These are phyloP conservation scores for Blastomyces parvus DNA, from an alignment of 2,329 filamentous ascomycete genomes.

Conservation along the genomic window DNA sequence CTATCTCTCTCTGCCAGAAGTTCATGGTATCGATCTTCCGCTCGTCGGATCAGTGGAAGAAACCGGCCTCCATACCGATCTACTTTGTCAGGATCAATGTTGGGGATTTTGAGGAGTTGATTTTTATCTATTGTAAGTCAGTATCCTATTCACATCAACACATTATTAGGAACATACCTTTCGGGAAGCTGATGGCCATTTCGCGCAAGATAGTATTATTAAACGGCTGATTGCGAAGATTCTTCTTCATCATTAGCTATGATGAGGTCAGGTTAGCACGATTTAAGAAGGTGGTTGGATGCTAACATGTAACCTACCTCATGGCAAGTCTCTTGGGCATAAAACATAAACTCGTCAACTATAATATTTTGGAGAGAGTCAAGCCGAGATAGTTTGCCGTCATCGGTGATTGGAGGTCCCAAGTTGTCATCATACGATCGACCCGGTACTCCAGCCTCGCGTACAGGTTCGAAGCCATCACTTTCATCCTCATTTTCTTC, in stretches of 20 bases:
- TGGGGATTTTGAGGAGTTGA: slow-evolving; percentile 32
- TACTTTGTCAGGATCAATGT: slow-evolving; percentile 39
- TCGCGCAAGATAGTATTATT: slow-evolving; percentile 39
- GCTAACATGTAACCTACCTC: slow-evolving; percentile 24
- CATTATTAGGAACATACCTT: slow-evolving; percentile 22
- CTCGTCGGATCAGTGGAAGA: slow-evolving; percentile 33
- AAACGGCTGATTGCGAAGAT: slow-evolving; percentile 39
- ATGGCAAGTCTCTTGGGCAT: slow-evolving; percentile 36
- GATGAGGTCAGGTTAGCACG: slow-evolving; percentile 11
- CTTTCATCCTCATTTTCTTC: slow-evolving; percentile 32
- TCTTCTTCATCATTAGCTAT: slow-evolving; percentile 36
- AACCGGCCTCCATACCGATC: slow-evolving; percentile 36
- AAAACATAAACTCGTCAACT: slow-evolving; percentile 40
- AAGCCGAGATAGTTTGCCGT: slow-evolving; percentile 34
- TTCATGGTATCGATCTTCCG: slow-evolving; percentile 34
- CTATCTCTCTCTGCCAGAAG: slow-evolving; percentile 38
- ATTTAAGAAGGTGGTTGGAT: background rate
- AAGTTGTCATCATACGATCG: slow-evolving; percentile 23
- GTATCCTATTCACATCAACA: background rate
- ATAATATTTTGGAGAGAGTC: slow-evolving; percentile 37
- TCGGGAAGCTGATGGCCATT: slow-evolving; percentile 41
- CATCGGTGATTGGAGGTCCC: slow-evolving; percentile 40
- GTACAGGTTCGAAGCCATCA: slow-evolving; percentile 37
- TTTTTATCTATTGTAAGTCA: slow-evolving; percentile 25
- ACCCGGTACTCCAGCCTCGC: slow-evolving; percentile 26